Evolutionary conservation across 2,329 filamentous ascomycete species (phyloP).

Genomic region (Colletotrichum caudatum): DNA sequence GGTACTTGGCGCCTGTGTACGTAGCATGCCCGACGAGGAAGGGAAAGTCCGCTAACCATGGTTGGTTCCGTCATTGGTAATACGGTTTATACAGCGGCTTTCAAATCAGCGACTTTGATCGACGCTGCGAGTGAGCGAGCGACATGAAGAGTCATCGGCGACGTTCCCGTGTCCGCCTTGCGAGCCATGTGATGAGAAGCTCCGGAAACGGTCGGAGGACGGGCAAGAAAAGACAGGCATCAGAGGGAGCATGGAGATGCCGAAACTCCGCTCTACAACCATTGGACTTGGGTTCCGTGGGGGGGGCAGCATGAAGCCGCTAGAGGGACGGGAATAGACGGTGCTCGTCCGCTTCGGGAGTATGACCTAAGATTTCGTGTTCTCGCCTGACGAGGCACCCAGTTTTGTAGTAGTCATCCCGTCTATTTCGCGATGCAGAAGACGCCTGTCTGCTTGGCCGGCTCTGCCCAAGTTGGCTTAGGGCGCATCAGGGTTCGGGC

Average conservation of each 20-base stretch:
- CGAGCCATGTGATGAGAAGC: conserved; percentile 10
- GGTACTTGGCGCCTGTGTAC: conserved; percentile 9
- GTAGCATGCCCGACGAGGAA: conserved; percentile 18
- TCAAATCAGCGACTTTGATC: conserved; percentile 23
- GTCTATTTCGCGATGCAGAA: conserved; percentile 17
- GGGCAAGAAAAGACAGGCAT: background rate
- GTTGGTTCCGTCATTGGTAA: conserved; percentile 11
- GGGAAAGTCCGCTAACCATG: background rate
- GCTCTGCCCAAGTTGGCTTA: background rate
- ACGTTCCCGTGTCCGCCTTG: conserved; percentile 7
- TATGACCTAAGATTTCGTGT: conserved; percentile 31
- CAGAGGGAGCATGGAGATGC: conserved; percentile 10
- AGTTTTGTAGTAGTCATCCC: conserved; percentile 26
- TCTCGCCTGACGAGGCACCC: conserved; percentile 16
- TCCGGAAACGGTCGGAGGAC: background rate
- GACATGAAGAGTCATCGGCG: conserved; percentile 32
- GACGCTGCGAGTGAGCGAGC: conserved; percentile 36
- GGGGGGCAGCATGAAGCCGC: conserved; percentile 16
- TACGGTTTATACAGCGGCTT: conserved; percentile 2
- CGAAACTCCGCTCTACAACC: conserved; percentile 21
- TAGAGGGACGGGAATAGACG: conserved; percentile 10
- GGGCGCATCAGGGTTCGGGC: conserved; percentile 19
- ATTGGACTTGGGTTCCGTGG: conserved; percentile 13
- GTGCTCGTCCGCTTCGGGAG: conserved; percentile 12
- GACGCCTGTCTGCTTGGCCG: conserved; percentile 15